A percentile compares a stretch with the other conserved stretches of the same genome.
Evolutionary conservation across 257 asterid species (phyloP).

Genomic region (Lantana camara): DNA sequence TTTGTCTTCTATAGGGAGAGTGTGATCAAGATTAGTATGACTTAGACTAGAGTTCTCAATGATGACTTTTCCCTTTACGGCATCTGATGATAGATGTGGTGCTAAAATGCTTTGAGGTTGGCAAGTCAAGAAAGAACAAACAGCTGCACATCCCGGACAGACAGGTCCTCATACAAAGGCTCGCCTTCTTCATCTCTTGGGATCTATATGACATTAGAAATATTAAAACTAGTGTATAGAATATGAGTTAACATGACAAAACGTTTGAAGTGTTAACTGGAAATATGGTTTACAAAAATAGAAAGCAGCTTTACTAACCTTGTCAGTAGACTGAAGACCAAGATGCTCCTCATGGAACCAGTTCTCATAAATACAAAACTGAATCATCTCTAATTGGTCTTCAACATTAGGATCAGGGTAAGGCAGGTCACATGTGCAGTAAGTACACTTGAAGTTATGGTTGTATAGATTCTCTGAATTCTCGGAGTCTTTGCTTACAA

Average conservation of each 20-base stretch:
- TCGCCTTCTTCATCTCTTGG: conserved; percentile 92
- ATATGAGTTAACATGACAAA: too few species aligned
- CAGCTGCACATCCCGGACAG: conserved; percentile 76
- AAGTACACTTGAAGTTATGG: conserved; percentile 89
- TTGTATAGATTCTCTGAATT: conserved; percentile 70
- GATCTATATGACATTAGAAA: too few species aligned
- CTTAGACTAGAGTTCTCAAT: conserved; percentile 33
- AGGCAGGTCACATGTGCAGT: conserved; percentile 91
- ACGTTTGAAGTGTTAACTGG: too few species aligned
- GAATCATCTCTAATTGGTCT: conserved; percentile 92
- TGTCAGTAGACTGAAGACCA: conserved; percentile 60
- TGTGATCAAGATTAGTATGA: too few species aligned
- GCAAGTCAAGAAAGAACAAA: conserved; percentile 60
- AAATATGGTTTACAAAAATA: neutral
- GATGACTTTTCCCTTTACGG: conserved; percentile 36
- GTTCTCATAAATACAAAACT: conserved; percentile 94
- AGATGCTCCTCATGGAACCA: conserved; percentile 99
- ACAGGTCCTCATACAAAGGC: conserved; percentile 81
- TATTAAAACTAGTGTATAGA: too few species aligned
- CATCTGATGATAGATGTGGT: conserved; percentile 22
- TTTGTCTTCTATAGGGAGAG: too few species aligned
- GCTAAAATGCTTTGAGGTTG: conserved; percentile 61
- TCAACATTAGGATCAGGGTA: conserved; percentile 96
- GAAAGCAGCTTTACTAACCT: conserved; percentile 47
- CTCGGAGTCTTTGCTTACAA: conserved; percentile 76